Evolutionary conservation across 2,329 filamentous ascomycete genomes (phyloP).

Genomic region (Colletotrichum sidae): DNA sequence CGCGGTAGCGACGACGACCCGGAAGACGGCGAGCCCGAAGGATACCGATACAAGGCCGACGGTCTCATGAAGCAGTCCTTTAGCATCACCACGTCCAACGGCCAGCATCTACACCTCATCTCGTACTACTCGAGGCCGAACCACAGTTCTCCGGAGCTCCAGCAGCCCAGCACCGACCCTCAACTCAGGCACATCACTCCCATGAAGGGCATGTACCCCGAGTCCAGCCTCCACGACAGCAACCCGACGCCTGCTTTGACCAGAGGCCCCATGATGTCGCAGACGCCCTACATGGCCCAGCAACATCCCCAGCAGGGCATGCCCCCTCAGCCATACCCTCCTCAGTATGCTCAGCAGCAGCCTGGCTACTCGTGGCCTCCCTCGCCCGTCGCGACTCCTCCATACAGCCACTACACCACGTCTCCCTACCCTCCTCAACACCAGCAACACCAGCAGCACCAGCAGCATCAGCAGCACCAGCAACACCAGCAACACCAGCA

Average conservation of each 20-base stretch:
- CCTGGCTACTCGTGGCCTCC: constrained; percentile 65
- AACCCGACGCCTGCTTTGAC: constrained; percentile 85
- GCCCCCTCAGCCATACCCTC: constrained; percentile 50
- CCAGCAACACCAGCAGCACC: constrained; percentile 21
- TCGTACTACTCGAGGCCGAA: constrained; percentile 93
- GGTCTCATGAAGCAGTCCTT: constrained; percentile 99
- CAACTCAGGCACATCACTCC: constrained; percentile 84
- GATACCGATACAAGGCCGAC: constrained; percentile 94
- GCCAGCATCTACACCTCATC: constrained; percentile 95
- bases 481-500: constrained; percentile 37
- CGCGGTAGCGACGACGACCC: constrained; percentile 87
- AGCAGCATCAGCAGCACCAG: constrained; percentile 35
- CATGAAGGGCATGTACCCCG: constrained; percentile 95
- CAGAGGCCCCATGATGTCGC: constrained; percentile 74
- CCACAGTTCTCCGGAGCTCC: constrained; percentile 76
- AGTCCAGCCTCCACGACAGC: constrained; percentile 90
- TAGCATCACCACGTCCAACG: constrained; percentile 91
- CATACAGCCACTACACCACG: constrained; percentile 59
- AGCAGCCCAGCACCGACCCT: constrained; percentile 85
- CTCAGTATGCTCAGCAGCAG: constrained; percentile 52
- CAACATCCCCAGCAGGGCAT: constrained; percentile 50
- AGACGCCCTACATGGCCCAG: constrained; percentile 46
- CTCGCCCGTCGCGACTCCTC: constrained; percentile 67
- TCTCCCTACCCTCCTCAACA: constrained; percentile 50
- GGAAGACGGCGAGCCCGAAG: constrained; percentile 86